These are phyloP conservation scores for Omphalea diandra DNA, from an alignment of 441 rosid species.

Conservation along the genomic window DNA sequence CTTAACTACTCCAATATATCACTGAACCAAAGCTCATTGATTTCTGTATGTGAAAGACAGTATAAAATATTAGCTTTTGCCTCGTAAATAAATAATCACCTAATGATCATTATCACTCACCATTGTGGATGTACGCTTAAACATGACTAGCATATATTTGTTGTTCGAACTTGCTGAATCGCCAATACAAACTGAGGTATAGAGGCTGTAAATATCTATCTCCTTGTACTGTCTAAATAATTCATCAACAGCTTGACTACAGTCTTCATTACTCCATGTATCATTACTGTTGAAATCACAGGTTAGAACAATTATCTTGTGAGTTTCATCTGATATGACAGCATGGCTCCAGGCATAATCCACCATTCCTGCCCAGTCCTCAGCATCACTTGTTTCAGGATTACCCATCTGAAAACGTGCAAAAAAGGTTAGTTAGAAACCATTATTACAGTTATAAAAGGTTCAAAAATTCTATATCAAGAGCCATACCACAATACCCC, in stretches of 20 bases:
- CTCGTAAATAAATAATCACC: background rate
- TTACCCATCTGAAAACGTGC: slow-evolving; percentile 61
- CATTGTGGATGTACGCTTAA: slow-evolving; percentile 46
- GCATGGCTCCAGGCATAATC: slow-evolving; percentile 99
- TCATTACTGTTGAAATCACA: slow-evolving; percentile 65
- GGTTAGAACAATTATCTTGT: slow-evolving; percentile 44
- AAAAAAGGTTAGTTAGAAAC: background rate
- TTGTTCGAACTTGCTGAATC: slow-evolving; percentile 42
- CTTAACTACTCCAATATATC: too few species aligned
- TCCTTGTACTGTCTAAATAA: slow-evolving; percentile 66
- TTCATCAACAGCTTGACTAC: slow-evolving; percentile 58
- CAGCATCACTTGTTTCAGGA: slow-evolving; percentile 81
- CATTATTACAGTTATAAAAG: too few species aligned
- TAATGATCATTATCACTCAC: slow-evolving; percentile 36
- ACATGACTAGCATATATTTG: slow-evolving; percentile 31
- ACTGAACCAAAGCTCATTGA: too few species aligned
- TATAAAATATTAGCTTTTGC: background rate
- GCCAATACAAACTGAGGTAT: slow-evolving; percentile 66
- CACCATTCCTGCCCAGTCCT: slow-evolving; percentile 84
- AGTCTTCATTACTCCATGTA: slow-evolving; percentile 61
- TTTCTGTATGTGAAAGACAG: too few species aligned
- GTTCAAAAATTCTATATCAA: background rate
- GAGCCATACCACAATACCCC: slow-evolving; percentile 77
- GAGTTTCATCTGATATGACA: slow-evolving; percentile 84
- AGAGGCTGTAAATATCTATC: slow-evolving; percentile 89